Conservation (phyloP, 768 basidiomycete genomes). For the Termitomyces sp. region DNA sequence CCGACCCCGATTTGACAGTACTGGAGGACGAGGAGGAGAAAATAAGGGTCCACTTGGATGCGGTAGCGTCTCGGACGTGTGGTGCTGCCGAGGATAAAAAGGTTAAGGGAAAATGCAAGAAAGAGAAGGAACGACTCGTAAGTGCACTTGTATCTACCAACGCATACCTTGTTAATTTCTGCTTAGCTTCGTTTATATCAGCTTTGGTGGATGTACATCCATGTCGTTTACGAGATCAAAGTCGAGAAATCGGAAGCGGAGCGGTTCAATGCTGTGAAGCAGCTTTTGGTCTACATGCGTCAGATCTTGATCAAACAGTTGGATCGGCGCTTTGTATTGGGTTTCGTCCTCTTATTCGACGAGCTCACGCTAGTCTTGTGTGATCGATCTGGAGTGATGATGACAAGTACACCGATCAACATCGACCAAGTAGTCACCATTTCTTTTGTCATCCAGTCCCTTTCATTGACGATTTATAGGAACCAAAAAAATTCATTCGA, state of each 20-base stretch:
- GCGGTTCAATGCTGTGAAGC: neutral
- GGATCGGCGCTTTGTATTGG: constrained; percentile 9
- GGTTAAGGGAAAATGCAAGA: neutral
- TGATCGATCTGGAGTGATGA: constrained; percentile 10
- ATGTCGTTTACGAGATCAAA: neutral
- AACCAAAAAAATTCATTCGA: neutral
- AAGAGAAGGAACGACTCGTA: neutral
- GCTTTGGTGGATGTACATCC: constrained; percentile 1
- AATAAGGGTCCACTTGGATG: too few species aligned
- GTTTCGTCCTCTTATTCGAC: constrained; percentile 1
- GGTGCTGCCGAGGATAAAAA: too few species aligned
- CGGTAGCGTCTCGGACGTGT: too few species aligned
- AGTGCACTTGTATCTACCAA: neutral
- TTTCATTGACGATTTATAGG: neutral
- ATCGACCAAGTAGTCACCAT: constrained; percentile 5
- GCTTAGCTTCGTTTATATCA: neutral
- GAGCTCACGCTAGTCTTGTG: constrained; percentile 3
- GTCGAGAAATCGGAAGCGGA: neutral
- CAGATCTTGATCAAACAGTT: constrained; percentile 11
- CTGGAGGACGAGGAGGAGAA: neutral
- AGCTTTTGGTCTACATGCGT: constrained; percentile 7
- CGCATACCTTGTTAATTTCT: neutral
- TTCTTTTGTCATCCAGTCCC: neutral
- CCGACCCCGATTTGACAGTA: too few species aligned
- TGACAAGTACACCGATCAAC: constrained; percentile 5